Conservation (phyloP, 1,284 basidiomycete genomes). For the Ustilago curta region DNA sequence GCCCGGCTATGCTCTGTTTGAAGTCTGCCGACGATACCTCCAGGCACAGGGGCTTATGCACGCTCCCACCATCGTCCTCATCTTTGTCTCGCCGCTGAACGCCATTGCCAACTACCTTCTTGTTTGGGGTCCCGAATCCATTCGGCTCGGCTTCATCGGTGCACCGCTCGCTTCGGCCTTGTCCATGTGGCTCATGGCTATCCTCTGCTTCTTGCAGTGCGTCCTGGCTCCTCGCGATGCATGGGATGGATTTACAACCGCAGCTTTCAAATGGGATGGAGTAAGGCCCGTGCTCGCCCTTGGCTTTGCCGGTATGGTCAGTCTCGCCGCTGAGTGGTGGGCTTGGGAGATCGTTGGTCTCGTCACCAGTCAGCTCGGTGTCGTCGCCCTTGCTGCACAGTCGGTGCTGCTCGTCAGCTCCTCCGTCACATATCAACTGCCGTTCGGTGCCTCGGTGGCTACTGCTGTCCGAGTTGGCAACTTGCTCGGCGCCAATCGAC, state of each 20-base stretch:
- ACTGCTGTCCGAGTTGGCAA: constrained; percentile 79
- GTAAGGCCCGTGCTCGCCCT: constrained; percentile 52
- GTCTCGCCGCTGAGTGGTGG: constrained; percentile 88
- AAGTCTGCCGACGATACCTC: constrained; percentile 60
- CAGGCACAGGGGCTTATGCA: constrained; percentile 78
- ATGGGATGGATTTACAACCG: constrained; percentile 81
- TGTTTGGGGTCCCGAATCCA: constrained; percentile 71
- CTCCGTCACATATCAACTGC: constrained; percentile 84
- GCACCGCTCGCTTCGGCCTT: constrained; percentile 90
- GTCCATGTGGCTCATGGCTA: constrained; percentile 84
- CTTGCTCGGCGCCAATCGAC: constrained; percentile 72
- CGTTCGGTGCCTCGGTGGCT: constrained; percentile 83
- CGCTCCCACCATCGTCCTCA: constrained; percentile 86
- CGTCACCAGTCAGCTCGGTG: constrained; percentile 64
- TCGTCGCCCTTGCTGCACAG: constrained; percentile 74
- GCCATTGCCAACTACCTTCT: constrained; percentile 84
- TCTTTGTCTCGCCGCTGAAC: constrained; percentile 88
- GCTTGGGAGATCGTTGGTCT: constrained; percentile 81
- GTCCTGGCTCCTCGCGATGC: constrained; percentile 79
- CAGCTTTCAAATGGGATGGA: constrained; percentile 55
- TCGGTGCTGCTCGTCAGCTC: constrained; percentile 80
- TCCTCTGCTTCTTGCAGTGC: constrained; percentile 59
- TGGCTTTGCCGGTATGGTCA: constrained; percentile 72
- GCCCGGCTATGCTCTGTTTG: constrained; percentile 80
- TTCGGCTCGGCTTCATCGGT: constrained; percentile 86